Percentiles rank a stretch among this genome's conserved stretches.
Conservation (phyloP, 1,284 basidiomycete species). For the Pyrrhoderma lamaoense region DNA sequence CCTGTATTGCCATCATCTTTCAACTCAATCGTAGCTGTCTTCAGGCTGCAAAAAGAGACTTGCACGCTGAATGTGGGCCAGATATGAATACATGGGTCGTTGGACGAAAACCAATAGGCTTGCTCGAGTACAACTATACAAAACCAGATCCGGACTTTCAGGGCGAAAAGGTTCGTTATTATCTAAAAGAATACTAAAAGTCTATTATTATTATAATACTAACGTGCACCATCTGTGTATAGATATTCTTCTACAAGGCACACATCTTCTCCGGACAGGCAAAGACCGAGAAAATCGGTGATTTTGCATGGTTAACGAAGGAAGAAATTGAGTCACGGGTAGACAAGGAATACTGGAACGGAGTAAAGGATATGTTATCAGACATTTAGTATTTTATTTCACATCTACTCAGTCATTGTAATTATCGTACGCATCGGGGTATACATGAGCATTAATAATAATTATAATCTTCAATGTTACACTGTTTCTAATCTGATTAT, state of each 20-base stretch:
- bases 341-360: slow-evolving; percentile 63
- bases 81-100: slow-evolving; percentile 82
- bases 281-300: slow-evolving; percentile 44
- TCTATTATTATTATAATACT: not conserved
- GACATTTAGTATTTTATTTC: slow-evolving; percentile 37
- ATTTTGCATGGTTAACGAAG: slow-evolving; percentile 89
- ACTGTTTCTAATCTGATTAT: too few relatives aligned
- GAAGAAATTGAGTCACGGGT: slow-evolving; percentile 72
- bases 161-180: slow-evolving; percentile 16
- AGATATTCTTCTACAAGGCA: slow-evolving; percentile 74
- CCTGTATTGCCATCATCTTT: not conserved
- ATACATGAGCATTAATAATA: too few relatives aligned
- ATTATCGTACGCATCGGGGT: too few relatives aligned
- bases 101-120: slow-evolving; percentile 64
- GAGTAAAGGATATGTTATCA: slow-evolving; percentile 74
- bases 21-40: slow-evolving; percentile 3
- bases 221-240: not conserved
- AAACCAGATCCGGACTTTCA: slow-evolving; percentile 4
- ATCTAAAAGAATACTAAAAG: not conserved
- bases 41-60: slow-evolving; percentile 63
- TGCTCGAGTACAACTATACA: slow-evolving; percentile 42
- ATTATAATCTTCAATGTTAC: too few relatives aligned
- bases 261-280: slow-evolving; percentile 79
- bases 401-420: too few relatives aligned
- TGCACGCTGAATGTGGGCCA: slow-evolving; percentile 59